Percentiles rank a stretch among this genome's conserved stretches.
These are phyloP conservation scores for Dispira simplex DNA, from an alignment of 192 early-diverging fungal species.

Conservation along the genomic window DNA sequence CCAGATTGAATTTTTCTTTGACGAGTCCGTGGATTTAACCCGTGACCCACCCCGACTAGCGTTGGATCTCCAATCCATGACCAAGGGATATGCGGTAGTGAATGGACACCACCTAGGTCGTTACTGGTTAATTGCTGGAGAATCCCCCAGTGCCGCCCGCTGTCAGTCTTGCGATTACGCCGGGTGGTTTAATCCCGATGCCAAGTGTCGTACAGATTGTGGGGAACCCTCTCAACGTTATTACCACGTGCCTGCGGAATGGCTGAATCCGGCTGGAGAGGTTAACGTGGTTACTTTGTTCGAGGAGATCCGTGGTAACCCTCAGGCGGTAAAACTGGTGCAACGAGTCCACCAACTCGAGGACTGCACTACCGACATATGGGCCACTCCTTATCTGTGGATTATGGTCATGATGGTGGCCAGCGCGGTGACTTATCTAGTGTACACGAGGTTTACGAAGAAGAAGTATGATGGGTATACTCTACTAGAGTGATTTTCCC, in stretches of 20 bases:
- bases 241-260: constrained; percentile 23
- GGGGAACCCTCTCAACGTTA: constrained; percentile 24
- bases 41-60: constrained; percentile 6
- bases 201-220: constrained; percentile 19
- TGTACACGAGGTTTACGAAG: too few species aligned
- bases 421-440: too few species aligned
- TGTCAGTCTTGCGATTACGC: constrained; percentile 21
- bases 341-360: constrained; percentile 11
- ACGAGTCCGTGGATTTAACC: not conserved
- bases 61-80: constrained; percentile 25
- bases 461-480: too few species aligned
- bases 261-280: constrained; percentile 13
- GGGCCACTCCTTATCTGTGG: too few species aligned
- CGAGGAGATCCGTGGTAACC: constrained; percentile 21
- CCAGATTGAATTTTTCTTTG: not conserved
- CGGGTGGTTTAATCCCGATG: constrained; percentile 20
- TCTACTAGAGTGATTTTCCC: too few species aligned
- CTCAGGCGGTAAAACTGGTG: constrained; percentile 16
- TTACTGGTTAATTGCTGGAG: constrained; percentile 23
- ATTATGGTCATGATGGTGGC: too few species aligned
- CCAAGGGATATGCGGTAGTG: constrained; percentile 26
- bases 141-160: constrained; percentile 11
- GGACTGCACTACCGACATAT: not conserved
- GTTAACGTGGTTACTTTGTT: constrained; percentile 5
- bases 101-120: constrained; percentile 25